Evolutionary conservation across 192 early-diverging fungal genomes (phyloP), one percentile per base, ranked within the genome.

Genomic region (Chytriomyces sp.): DNA sequence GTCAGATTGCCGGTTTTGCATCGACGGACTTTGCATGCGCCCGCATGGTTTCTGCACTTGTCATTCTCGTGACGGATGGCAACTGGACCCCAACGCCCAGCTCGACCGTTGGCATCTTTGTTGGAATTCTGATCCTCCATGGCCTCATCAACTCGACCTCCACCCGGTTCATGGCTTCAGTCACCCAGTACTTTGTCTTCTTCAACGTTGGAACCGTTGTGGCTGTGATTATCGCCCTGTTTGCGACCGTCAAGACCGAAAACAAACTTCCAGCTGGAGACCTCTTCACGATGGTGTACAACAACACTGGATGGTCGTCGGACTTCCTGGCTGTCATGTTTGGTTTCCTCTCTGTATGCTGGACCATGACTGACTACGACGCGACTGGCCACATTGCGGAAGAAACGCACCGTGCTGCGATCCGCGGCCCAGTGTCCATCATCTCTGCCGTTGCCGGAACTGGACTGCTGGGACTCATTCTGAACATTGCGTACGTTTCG

Each of bases 351-450:
- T 81, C 76, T 7, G 79, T 71, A 18, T 81, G 64, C 70, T 81
- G 71, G 71, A 82, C 80, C 9, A 81, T 82, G 72, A 70, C 75
- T 16, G 80, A 79, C 43, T 83, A 82, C 73, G 82, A 83, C 69
- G 83, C 80, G 57, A 69, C 69, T 65, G 83, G 81, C 8, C 83
- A 84, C 64, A 81, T 84, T 68, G 68, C 78, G 26, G 83, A 84
- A 71, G 83, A 84, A 67, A 82, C 83, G 60, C 47, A 72, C 53
- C 68, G 76, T 53, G 80, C 83, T 6, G 20, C 77, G 24, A 77
- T 75, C 49, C 70, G 77, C 3, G 83, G 80, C 23, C 81, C 81
- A 5, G 71, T 76, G 6, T 81, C 67, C 45, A 79, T 83, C 50
- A 73, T 81, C 44, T 70, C 64, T 63, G 81, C 75, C 49, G 77